A percentile compares a stretch with the other conserved stretches of the same genome.
phyloP scores from a whole-genome alignment of 495 filamentous ascomycete genomes.

The Aspergillus biplanus region DNA sequence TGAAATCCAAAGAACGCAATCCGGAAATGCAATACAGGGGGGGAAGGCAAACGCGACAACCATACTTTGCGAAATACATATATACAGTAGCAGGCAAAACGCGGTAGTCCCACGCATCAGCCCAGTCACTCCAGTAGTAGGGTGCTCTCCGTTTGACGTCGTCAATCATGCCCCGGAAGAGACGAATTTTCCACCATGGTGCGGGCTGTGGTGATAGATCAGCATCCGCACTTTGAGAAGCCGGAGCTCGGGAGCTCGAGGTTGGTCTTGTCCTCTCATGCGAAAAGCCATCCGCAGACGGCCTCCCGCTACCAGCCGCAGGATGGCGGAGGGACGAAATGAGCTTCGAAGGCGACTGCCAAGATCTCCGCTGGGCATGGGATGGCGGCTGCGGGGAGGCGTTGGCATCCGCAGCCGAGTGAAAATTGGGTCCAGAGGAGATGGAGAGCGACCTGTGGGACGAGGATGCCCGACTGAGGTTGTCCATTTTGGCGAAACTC shows the following conservation, averaged over 20 bases:
- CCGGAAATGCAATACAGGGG: not conserved
- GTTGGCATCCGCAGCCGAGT: slow-evolving; percentile 8
- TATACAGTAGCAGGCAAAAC: slow-evolving; percentile 81
- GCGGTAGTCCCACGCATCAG: slow-evolving; percentile 83
- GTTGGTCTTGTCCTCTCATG: not conserved
- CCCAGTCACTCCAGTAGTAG: slow-evolving; percentile 79
- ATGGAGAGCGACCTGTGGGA: slow-evolving; percentile 30
- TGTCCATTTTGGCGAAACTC: slow-evolving; percentile 8
- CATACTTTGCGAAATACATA: slow-evolving; percentile 91
- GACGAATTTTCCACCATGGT: slow-evolving; percentile 65
- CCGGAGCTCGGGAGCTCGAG: not conserved
- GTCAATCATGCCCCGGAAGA: slow-evolving; percentile 68
- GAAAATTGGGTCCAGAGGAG: slow-evolving; percentile 31
- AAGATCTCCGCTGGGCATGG: slow-evolving; percentile 34
- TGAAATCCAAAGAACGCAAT: too few relatives aligned
- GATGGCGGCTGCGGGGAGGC: slow-evolving; percentile 28
- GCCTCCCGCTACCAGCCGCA: slow-evolving; percentile 27
- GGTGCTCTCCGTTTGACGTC: slow-evolving; percentile 74
- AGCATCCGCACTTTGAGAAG: not conserved
- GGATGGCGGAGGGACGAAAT: slow-evolving; percentile 24
- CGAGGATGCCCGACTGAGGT: slow-evolving; percentile 14
- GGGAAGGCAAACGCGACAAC: slow-evolving; percentile 5
- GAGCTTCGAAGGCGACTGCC: slow-evolving; percentile 31
- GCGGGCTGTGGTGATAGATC: not conserved
- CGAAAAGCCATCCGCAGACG: slow-evolving; percentile 1